Percentiles rank a stretch among this genome's conserved stretches.
phyloP scores from a whole-genome alignment of 495 filamentous ascomycete species.

The Aspergillus olivimuriae region DNA sequence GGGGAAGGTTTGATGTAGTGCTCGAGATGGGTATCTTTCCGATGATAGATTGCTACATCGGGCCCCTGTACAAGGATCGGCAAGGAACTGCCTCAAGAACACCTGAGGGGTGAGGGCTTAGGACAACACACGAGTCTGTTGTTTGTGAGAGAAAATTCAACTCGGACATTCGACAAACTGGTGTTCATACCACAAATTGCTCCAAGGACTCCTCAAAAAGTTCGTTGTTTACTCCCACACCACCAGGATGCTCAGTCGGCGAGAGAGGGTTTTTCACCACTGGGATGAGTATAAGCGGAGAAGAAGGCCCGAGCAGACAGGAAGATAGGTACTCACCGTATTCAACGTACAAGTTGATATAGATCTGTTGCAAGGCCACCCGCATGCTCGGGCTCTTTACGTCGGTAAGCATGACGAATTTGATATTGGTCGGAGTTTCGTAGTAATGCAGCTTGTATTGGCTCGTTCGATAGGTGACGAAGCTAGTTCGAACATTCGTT shows the following conservation, averaged over 20 bases:
- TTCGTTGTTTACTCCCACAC: constrained; percentile 86
- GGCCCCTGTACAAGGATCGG: too few species aligned
- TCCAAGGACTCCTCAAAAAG: constrained; percentile 90
- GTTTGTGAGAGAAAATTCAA: constrained; percentile 18
- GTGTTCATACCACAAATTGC: constrained; percentile 62
- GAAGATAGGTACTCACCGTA: constrained; percentile 55
- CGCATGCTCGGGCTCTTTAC: constrained; percentile 82
- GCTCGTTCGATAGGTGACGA: constrained; percentile 80
- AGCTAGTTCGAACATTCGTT: constrained; percentile 43
- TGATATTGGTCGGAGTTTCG: constrained; percentile 90
- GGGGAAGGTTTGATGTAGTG: too few species aligned
- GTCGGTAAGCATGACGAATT: constrained; percentile 96
- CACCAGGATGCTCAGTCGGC: constrained; percentile 81
- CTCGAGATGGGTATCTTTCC: too few species aligned
- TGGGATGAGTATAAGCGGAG: constrained; percentile 27
- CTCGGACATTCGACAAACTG: constrained; percentile 6
- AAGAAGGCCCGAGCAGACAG: background rate
- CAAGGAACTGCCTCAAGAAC: too few species aligned
- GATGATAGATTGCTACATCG: too few species aligned
- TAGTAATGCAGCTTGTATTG: constrained; percentile 99
- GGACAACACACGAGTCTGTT: constrained; percentile 33
- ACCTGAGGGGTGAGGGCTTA: too few species aligned
- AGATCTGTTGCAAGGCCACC: constrained; percentile 93
- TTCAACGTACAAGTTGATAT: constrained; percentile 95
- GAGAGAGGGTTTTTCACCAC: constrained; percentile 94